These are phyloP conservation scores for Punica granatum DNA, from an alignment of 345 rosid genomes.

Conservation along the genomic window DNA sequence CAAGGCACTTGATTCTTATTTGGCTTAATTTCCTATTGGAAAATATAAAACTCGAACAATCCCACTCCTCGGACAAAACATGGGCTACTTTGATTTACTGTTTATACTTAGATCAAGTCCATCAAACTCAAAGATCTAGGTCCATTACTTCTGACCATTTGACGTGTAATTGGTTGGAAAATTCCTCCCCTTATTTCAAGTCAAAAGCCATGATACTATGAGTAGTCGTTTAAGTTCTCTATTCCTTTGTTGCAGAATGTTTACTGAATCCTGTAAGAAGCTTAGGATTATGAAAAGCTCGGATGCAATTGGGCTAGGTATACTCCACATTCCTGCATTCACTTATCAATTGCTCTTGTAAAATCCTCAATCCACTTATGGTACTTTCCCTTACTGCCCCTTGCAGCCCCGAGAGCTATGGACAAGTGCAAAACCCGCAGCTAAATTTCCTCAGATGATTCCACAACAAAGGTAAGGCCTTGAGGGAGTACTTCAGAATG, in stretches of 20 bases:
- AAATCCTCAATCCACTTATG: not conserved
- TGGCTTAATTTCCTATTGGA: not conserved
- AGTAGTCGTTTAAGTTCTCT: not conserved
- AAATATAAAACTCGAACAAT: not conserved
- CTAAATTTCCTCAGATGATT: not conserved
- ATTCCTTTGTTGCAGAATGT: not conserved
- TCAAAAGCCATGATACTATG: not conserved
- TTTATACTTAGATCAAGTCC: no score
- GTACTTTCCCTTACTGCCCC: not conserved
- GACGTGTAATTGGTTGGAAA: not conserved
- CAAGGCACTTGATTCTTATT: not conserved
- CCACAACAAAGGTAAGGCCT: not conserved
- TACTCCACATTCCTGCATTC: not conserved
- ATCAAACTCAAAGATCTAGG: no score
- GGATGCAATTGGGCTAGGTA: constrained; percentile 2
- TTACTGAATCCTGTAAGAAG: not conserved
- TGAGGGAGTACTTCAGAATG: no score
- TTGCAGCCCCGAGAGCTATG: not conserved
- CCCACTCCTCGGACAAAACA: no score
- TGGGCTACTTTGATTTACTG: no score
- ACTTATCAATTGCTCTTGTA: not conserved
- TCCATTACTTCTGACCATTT: not conserved
- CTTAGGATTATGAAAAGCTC: constrained; percentile 3
- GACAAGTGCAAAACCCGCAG: constrained; percentile 4
- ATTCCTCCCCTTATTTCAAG: not conserved